These are phyloP conservation scores for Begonia fuchsioides DNA, from an alignment of 306 rosid species.

Conservation along the genomic window DNA sequence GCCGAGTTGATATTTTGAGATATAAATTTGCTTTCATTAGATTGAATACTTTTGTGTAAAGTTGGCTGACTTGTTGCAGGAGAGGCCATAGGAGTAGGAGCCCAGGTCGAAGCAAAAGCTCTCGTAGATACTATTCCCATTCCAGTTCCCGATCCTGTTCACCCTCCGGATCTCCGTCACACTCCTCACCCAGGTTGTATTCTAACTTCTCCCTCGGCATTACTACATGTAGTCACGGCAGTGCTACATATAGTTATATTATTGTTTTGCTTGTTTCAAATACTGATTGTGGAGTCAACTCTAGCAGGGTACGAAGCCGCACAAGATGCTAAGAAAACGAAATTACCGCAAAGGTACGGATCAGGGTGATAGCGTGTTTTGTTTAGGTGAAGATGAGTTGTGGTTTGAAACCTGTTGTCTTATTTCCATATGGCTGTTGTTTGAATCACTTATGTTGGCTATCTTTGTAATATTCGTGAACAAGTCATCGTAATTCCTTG, in stretches of 20 bases:
- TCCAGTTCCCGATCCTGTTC: slow-evolving; percentile 42
- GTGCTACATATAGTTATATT: not conserved
- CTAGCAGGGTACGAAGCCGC: slow-evolving; percentile 54
- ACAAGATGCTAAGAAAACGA: slow-evolving; percentile 34
- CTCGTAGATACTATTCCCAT: slow-evolving; percentile 38
- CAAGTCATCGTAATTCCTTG: too few relatives aligned
- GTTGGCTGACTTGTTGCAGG: slow-evolving; percentile 25
- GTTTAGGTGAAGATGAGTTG: too few relatives aligned
- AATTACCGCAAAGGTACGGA: too few relatives aligned
- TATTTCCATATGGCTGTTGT: too few relatives aligned
- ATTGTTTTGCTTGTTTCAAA: not conserved
- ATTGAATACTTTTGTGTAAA: not conserved
- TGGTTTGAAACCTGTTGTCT: too few relatives aligned
- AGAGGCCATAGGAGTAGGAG: slow-evolving; percentile 67
- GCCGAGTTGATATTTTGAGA: not conserved
- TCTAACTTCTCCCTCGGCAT: not conserved
- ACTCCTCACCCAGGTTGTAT: slow-evolving; percentile 59
- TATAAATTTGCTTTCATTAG: not conserved
- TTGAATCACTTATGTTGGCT: too few relatives aligned
- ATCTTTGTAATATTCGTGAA: too few relatives aligned
- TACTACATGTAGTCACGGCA: not conserved
- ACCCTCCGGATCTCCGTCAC: slow-evolving; percentile 20
- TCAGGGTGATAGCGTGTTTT: too few relatives aligned
- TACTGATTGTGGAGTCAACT: slow-evolving; percentile 16
- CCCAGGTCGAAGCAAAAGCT: slow-evolving; percentile 69